Evolutionary conservation across 1,139 yeast genomes (phyloP).

Genomic region (Meyerozyma carpophila): DNA sequence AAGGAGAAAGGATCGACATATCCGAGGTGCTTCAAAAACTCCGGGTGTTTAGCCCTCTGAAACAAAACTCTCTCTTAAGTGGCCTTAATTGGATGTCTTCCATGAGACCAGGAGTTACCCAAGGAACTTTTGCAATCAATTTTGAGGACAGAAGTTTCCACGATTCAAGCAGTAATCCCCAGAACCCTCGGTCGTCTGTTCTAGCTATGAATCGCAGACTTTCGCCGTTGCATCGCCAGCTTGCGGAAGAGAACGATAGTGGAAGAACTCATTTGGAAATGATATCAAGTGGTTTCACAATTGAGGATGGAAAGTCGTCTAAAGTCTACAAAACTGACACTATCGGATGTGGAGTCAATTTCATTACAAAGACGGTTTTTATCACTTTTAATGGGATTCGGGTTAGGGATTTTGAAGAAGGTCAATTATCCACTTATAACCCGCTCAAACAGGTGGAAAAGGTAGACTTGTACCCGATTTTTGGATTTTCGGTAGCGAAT

Average conservation of each 20-base stretch:
- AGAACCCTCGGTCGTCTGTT: conserved; percentile 21
- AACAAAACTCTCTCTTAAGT: not conserved
- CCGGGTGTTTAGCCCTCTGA: not conserved
- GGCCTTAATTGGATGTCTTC: not conserved
- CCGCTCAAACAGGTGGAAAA: conserved; percentile 32
- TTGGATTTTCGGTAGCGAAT: conserved; percentile 10
- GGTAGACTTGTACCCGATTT: conserved; percentile 7
- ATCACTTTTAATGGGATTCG: conserved; percentile 77
- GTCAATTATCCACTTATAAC: conserved; percentile 43
- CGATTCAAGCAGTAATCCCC: conserved; percentile 31
- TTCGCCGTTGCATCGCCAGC: conserved; percentile 24
- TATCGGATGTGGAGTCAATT: conserved; percentile 83
- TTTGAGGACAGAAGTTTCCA: conserved; percentile 38
- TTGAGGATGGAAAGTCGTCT: not conserved
- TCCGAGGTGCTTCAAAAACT: not conserved
- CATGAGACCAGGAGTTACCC: conserved; percentile 32
- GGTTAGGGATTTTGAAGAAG: conserved; percentile 26
- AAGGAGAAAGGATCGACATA: not conserved
- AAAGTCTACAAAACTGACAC: conserved; percentile 35
- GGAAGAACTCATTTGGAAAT: conserved; percentile 16
- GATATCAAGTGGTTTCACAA: not conserved
- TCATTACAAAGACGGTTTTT: conserved; percentile 57
- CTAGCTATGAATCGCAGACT: conserved; percentile 35
- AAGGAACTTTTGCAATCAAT: conserved; percentile 40
- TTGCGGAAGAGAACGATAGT: conserved; percentile 22